Evolutionary conservation across 2,329 filamentous ascomycete genomes (phyloP), one percentile per base, ranked within the genome.

Genomic region (Simplicillium sp.): DNA sequence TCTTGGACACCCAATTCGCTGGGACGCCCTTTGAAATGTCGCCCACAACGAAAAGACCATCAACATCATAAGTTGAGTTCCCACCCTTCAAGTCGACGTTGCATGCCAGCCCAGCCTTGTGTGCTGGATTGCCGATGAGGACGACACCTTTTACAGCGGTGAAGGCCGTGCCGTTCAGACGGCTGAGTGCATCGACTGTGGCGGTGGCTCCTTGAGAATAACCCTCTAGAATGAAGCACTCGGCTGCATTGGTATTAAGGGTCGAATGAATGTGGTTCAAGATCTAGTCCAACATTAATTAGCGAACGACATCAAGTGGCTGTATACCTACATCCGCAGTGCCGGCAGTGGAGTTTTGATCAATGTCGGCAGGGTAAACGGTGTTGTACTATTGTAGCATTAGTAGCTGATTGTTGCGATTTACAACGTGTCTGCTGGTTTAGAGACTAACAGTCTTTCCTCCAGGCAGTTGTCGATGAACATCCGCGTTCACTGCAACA

Each of bases 31-130:
- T 29, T 11, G 34, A 28, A 11, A 8, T 16, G 8, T 36, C 16
- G n/a, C n/a, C n/a, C n/a, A n/a, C n/a, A 2, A 16, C 6, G 6
- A 40, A 14, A 12, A 41, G 5, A 7, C 42, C 42, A 11, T 7
- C 7, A 2, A 33, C 15, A 7, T 41, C 9, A 15, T 33, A 40
- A 1, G 44, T 45, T 18, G 36, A 29, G 20, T 38, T 33, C 16
- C 44, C 44, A 11, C 44, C 44, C 9, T 43, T 34, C 37, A 40
- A 37, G 11, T 45, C 44, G 2, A 45, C 44, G 12, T 45, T 45
- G 38, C 44, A 45, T 3, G 41, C 44, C 13, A 45, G 38, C 13
- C 44, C 44, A 8, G 35, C 31, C 32, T 45, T 28, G 33, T 41
- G 44, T 20, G 25, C 29, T 2, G 44, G 34, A 36, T 43, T 15